Percentiles rank a stretch among this genome's conserved stretches.
phyloP scores from a whole-genome alignment of 306 rosid genomes.

The Oxytropis ochrocephala region DNA sequence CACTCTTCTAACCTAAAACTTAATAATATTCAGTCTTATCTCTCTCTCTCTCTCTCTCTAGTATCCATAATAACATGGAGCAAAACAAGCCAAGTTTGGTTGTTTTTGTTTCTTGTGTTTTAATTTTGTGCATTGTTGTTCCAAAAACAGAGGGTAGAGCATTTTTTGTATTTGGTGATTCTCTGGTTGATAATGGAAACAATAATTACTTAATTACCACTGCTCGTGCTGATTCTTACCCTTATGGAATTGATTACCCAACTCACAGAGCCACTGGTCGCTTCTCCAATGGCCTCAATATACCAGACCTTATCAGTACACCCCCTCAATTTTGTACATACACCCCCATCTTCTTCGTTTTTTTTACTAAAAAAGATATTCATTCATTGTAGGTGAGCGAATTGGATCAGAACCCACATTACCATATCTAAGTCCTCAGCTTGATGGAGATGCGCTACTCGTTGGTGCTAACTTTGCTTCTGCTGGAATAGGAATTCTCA shows the following conservation, averaged over 20 bases:
- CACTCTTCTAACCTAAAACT: not conserved
- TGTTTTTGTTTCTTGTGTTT: not conserved
- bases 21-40: not conserved
- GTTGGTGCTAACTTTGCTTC: slow-evolving; percentile 90
- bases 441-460: slow-evolving; percentile 44
- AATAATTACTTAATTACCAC: slow-evolving; percentile 73
- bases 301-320: slow-evolving; percentile 66
- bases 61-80: not conserved
- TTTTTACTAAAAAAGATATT: no score
- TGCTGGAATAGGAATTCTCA: slow-evolving; percentile 89
- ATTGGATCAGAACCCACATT: slow-evolving; percentile 65
- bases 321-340: no score
- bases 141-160: slow-evolving; percentile 38
- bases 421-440: slow-evolving; percentile 74
- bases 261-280: slow-evolving; percentile 67
- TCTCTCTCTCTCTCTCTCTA: no score
- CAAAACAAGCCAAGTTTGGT: not conserved
- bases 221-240: slow-evolving; percentile 77
- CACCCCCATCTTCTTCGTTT: no score
- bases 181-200: slow-evolving; percentile 87
- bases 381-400: no score
- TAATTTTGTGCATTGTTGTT: not conserved
- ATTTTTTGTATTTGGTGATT: slow-evolving; percentile 87
- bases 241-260: slow-evolving; percentile 84
- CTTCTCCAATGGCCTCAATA: slow-evolving; percentile 74